Percentiles rank a stretch among this genome's conserved stretches.
These are phyloP conservation scores for Thermoascus crustaceus DNA, from an alignment of 2,329 filamentous ascomycete species.

Conservation along the genomic window DNA sequence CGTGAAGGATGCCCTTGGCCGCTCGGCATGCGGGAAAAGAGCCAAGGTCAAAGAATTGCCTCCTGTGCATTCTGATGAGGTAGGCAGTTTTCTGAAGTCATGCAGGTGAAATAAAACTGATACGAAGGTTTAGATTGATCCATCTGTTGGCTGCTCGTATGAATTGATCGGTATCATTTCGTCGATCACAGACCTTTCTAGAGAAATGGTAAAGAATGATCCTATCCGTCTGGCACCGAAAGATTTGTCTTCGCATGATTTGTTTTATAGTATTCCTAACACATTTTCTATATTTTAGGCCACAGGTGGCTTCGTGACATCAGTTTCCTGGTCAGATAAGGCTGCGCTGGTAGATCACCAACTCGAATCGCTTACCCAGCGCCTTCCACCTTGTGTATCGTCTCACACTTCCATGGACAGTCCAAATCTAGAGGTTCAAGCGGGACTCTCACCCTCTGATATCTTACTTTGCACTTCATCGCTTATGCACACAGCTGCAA, in stretches of 20 bases:
- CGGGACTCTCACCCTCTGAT: slow-evolving; percentile 2
- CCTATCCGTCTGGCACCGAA: too few species aligned
- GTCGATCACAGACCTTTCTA: slow-evolving; percentile 6
- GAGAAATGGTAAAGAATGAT: slow-evolving; percentile 7
- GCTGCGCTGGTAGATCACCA: slow-evolving; percentile 4
- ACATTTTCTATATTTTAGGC: too few species aligned
- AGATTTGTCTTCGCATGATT: too few species aligned
- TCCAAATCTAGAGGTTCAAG: background rate
- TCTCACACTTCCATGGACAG: background rate
- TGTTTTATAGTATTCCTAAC: too few species aligned
- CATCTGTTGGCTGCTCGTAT: slow-evolving; percentile 10
- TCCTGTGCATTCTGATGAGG: slow-evolving; percentile 6
- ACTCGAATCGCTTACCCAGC: slow-evolving; percentile 6
- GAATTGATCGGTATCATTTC: slow-evolving; percentile 9
- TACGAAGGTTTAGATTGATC: slow-evolving; percentile 6
- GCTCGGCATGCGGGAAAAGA: slow-evolving; percentile 9
- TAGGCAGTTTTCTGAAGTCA: background rate
- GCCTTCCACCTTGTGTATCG: slow-evolving; percentile 4
- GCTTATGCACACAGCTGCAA: slow-evolving; percentile 8
- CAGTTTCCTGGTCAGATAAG: background rate
- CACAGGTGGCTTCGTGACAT: background rate
- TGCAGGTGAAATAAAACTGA: background rate
- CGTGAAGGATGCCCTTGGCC: slow-evolving; percentile 10
- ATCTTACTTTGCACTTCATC: slow-evolving; percentile 8
- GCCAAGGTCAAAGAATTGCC: slow-evolving; percentile 9